Base-by-base conservation (phyloP, 495 filamentous ascomycete species). In the Penicillium odoratum region DNA sequence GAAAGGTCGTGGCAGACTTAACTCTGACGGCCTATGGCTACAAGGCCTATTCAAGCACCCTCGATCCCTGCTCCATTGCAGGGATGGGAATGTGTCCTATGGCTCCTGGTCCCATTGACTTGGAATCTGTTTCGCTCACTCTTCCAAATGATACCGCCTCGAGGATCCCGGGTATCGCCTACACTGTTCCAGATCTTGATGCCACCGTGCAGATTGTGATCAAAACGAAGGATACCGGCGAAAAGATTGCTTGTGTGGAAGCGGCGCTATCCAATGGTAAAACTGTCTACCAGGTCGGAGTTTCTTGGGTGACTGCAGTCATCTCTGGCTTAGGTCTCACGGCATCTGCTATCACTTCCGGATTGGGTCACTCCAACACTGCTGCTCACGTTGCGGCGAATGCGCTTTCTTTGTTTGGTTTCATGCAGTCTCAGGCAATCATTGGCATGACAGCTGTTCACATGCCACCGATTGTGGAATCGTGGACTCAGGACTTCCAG, bases 401-500 rank as follows among this genome's bases (percentile, higher is more conserved):
- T 69, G 88, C 94, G 7, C 77, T 98, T 28, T 96, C 93, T 25
- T 82, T 98, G 7, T 97, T 98, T 61, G 85, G 90, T 42, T 98
- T 93, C 75, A 97, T 98, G 82, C 94, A 98, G 70, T 87, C 90
- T 11, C 94, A 97, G 70, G 93, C 94, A n/a, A 92, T 98, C 72
- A 80, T 97, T 60, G 94, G 93, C 46, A 88, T 97, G 79, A 89
- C 85, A 34, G 81, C 88, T 11, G 86, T 97, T n/a, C 80, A 81
- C 26, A 84, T 97, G 50, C 94, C 94, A 3, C 94, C 94, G 0
- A 89, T 96, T 48, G 94, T 96, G 44, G 83, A 88, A 66, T 81
- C 93, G 0, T 98, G 94, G 94, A 97, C 93, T 0, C 93, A 98
- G 78, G 94, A 98, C 68, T 97, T 98, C 78, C 88, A 93, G 71